A percentile compares a stretch with the other conserved stretches of the same genome.
These are phyloP conservation scores for Warburgia ugandensis DNA, from an alignment of 164 flowering plant species.

Conservation along the genomic window DNA sequence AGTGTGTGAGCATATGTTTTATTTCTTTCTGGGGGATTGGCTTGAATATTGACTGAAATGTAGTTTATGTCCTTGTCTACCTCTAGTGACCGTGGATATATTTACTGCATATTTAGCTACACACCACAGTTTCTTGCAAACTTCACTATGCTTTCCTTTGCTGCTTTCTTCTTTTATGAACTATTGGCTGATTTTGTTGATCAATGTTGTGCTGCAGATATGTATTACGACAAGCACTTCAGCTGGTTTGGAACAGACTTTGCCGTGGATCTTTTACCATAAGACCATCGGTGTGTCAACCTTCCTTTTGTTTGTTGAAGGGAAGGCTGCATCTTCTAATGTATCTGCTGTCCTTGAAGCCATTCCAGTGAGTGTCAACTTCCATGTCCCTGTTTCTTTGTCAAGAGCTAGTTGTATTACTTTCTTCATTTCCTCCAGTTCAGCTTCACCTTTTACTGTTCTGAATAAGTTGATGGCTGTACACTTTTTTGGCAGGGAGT, in stretches of 20 bases:
- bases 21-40: neutral
- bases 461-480: constrained; percentile 1
- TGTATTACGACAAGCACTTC: constrained; percentile 91
- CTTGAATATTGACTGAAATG: too few species aligned
- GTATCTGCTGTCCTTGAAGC: constrained; percentile 77
- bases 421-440: neutral
- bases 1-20: neutral
- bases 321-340: constrained; percentile 79
- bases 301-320: constrained; percentile 94
- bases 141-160: too few species aligned
- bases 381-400: neutral
- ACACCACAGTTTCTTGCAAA: too few species aligned
- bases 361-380: constrained; percentile 60
- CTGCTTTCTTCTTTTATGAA: too few species aligned
- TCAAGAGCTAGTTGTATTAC: neutral
- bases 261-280: constrained; percentile 95
- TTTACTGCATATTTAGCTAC: too few species aligned
- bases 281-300: constrained; percentile 85
- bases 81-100: too few species aligned
- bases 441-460: constrained; percentile 1
- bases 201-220: too few species aligned
- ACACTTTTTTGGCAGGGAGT: constrained; percentile 57
- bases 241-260: constrained; percentile 84
- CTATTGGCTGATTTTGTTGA: too few species aligned
- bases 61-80: too few species aligned